Evolutionary conservation across 371 early-diverging fungal genomes (phyloP), one percentile per base, ranked within the genome.

Genomic region (Cokeromyces recurvatus): DNA sequence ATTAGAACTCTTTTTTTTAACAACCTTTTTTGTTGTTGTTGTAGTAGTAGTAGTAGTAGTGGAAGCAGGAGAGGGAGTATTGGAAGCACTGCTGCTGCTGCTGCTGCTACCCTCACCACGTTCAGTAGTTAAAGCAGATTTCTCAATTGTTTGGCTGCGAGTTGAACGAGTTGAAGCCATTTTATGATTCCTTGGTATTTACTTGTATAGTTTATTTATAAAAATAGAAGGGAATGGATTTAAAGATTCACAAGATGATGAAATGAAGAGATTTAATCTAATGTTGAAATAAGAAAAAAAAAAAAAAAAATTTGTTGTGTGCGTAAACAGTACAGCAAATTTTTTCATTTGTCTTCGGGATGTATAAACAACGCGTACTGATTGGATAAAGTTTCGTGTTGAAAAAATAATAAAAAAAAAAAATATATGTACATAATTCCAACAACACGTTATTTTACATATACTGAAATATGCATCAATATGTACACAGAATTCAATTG

Each of bases 151-250:
- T 32, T 49, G 39, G 27, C 32, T 44, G 36, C 62, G 64, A 43
- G 62, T 57, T 17, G 62, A 53, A 50, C 64, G 62, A 51, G 61
- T 61, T 25, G 59, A 58, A 42, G 61, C 61, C 69, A 68, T 68
- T 15, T 34, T 34, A 5, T 4, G 7, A 11, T 9, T 34, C 14
- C 7, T n/a, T 34, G 14, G 7, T n/a, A 34, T 4, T 11, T 9
- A 41, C 34, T 60, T 9, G 35, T n/a, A 9, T 15, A 15, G 14
- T 34, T 11, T 34, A 15, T 4, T 34, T 34, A 14, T 9, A 34
- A 34, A 2, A 23, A 19, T 32, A 23, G 14, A 23, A n/a, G n/a
- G n/a, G n/a, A 16, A 25, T 46, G n/a, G 14, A 35, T 37, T 37
- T 24, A 24, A 24, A 22, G 11, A 19, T 39, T 39, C 19, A 37